A percentile compares a stretch with the other conserved stretches of the same genome.
Conservation (phyloP, 2,329 filamentous ascomycete species). For the Paradendryphiella salina region DNA sequence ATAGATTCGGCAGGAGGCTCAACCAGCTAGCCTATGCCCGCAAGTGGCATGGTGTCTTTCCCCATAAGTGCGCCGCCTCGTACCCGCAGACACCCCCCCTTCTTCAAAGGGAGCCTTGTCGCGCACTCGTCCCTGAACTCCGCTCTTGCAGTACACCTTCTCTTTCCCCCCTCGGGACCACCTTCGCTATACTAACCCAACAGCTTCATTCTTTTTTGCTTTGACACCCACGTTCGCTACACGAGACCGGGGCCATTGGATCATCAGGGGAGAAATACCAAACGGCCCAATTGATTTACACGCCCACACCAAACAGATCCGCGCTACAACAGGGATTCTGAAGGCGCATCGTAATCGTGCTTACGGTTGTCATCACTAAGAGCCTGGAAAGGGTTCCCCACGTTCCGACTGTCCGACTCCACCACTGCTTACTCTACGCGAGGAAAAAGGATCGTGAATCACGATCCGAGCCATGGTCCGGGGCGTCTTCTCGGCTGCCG, state of each 20-base stretch:
- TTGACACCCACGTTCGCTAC: slow-evolving; percentile 32
- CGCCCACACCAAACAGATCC: background rate
- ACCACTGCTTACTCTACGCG: slow-evolving; percentile 38
- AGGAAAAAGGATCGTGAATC: slow-evolving; percentile 20
- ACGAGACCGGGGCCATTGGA: slow-evolving; percentile 2
- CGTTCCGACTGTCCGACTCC: slow-evolving; percentile 34
- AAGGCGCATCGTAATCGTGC: slow-evolving; percentile 1
- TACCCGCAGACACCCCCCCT: slow-evolving; percentile 6
- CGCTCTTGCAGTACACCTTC: background rate
- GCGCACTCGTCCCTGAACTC: slow-evolving; percentile 1
- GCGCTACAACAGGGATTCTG: slow-evolving; percentile 14
- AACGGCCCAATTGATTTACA: slow-evolving; percentile 1
- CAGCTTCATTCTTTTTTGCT: slow-evolving; percentile 6
- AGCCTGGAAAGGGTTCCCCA: slow-evolving; percentile 5
- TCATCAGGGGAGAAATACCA: slow-evolving; percentile 18
- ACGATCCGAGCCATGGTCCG: slow-evolving; percentile 37
- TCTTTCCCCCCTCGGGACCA: slow-evolving; percentile 4
- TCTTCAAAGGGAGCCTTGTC: slow-evolving; percentile 8
- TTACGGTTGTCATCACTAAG: background rate
- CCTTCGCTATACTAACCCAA: slow-evolving; percentile 14
- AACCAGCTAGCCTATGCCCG: background rate
- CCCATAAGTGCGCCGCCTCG: slow-evolving; percentile 3
- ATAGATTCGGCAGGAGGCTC: background rate
- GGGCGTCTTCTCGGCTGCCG: slow-evolving; percentile 30
- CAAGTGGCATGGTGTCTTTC: slow-evolving; percentile 2